These are phyloP conservation scores for Ustilago loliicola DNA, from an alignment of 1,284 basidiomycete species.

Conservation along the genomic window DNA sequence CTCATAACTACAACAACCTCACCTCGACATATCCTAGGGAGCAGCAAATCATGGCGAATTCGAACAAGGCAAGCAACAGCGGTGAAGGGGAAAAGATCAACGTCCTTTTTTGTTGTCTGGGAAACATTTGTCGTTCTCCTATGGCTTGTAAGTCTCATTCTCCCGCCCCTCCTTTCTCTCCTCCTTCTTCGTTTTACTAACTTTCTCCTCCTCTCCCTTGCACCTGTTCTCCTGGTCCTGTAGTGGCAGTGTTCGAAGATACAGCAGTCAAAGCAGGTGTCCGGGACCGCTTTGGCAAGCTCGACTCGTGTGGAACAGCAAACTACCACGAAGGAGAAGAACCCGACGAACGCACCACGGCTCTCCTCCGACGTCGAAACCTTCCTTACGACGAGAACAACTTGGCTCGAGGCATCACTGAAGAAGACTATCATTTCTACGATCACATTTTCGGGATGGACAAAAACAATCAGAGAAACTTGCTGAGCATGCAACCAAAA, in stretches of 20 bases:
- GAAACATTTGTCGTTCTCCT: conserved; percentile 68
- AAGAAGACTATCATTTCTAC: conserved; percentile 71
- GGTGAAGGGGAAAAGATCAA: conserved; percentile 44
- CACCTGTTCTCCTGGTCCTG: neutral
- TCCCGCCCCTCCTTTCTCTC: neutral
- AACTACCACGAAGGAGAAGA: conserved; percentile 66
- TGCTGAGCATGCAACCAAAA: conserved; percentile 68
- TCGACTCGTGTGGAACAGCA: conserved; percentile 66
- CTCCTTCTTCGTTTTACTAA: too few relatives aligned
- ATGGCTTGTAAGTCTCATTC: conserved; percentile 49
- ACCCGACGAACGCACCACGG: conserved; percentile 69
- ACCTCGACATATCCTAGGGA: neutral
- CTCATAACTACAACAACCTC: too few relatives aligned
- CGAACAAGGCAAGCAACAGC: neutral
- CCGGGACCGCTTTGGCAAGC: conserved; percentile 49
- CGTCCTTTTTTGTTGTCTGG: conserved; percentile 66
- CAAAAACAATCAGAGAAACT: conserved; percentile 70
- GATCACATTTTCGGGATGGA: conserved; percentile 74
- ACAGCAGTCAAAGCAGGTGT: conserved; percentile 45
- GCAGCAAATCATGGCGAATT: conserved; percentile 10
- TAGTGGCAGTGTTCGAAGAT: conserved; percentile 61
- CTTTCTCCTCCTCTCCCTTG: neutral
- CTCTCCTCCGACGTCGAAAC: conserved; percentile 70
- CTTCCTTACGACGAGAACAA: conserved; percentile 69
- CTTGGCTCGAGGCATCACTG: conserved; percentile 70